Evolutionary conservation across 768 basidiomycete species (phyloP), one percentile per base, ranked within the genome.

Genomic region (Suillus paluster): DNA sequence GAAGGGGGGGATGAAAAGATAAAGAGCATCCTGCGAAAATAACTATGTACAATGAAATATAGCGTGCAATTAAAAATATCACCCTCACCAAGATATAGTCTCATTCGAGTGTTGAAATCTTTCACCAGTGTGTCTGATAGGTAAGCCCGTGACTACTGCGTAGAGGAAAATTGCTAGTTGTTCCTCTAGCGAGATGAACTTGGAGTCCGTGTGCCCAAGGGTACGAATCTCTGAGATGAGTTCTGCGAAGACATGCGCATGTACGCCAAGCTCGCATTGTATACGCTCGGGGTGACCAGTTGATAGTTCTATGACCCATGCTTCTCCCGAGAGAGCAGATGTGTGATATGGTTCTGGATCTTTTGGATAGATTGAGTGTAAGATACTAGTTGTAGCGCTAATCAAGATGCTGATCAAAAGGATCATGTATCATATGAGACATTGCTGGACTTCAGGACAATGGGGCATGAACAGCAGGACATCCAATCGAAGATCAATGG

Each of bases 141-240:
- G 57, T 17, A 64, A 44, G 4, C 77, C 77, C 36, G 72, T 77
- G 1, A 68, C 64, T 7, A 67, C 65, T 45, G 72, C 64, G 9
- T 68, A 62, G 17, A 80, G 71, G 59, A 80, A 80, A 23, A 80
- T 77, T 0, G 76, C 75, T 14, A 79, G 54, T 58, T 80, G 75
- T 54, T 81, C 79, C 27, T 78, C 73, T 9, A 67, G 55, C 0
- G 66, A 60, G 11, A 79, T 66, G 64, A 68, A 64, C 30, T 59
- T 63, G 1, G 71, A 73, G 34, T 67, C 34, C 0, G 38, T 3
- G 3, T 76, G 61, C 0, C 73, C 70, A 63, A 59, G 52, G 12
- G 46, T 25, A 38, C 63, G 63, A 0, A 77, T 68, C 48, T 70
- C 70, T 6, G 50, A 21, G 2, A 66, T 67, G 17, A 79, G 72